A percentile compares a stretch with the other conserved stretches of the same genome.
Conservation (phyloP, 768 basidiomycete genomes). For the Dacryopinax primogenitus region DNA sequence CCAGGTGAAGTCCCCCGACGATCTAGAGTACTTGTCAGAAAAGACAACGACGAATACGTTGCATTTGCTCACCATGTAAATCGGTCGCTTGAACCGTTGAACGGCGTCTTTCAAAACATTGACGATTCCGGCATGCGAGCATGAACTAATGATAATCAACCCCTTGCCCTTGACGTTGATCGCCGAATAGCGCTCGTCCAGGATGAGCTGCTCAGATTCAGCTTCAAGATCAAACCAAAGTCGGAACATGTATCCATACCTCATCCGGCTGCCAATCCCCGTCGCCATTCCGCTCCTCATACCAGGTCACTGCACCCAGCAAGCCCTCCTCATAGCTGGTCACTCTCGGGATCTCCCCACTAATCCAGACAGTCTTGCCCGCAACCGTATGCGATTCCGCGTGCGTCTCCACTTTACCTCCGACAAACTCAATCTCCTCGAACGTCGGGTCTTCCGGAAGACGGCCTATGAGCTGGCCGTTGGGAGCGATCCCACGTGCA, state of each 20-base stretch:
- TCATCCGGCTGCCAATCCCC: conserved; percentile 26
- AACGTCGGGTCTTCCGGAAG: conserved; percentile 63
- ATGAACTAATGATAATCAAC: conserved; percentile 73
- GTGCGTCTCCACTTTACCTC: conserved; percentile 46
- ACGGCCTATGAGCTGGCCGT: conserved; percentile 43
- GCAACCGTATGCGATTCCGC: conserved; percentile 53
- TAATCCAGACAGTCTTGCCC: conserved; percentile 53
- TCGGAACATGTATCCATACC: conserved; percentile 39
- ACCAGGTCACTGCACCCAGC: conserved; percentile 54
- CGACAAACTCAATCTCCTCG: conserved; percentile 42
- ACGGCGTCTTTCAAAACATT: conserved; percentile 68
- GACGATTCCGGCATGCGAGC: conserved; percentile 72
- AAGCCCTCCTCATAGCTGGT: conserved; percentile 58
- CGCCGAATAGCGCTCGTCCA: conserved; percentile 70
- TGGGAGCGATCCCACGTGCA: conserved; percentile 59
- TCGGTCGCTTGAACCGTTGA: conserved; percentile 45
- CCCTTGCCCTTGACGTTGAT: conserved; percentile 74
- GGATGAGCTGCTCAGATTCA: conserved; percentile 41
- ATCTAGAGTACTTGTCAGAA: conserved; percentile 32
- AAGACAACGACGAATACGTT: neutral
- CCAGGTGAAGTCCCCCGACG: conserved; percentile 75
- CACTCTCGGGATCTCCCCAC: conserved; percentile 64
- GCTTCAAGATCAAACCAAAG: neutral
- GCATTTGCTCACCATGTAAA: conserved; percentile 51
- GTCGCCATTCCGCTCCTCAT: conserved; percentile 21